Base-by-base conservation (phyloP, 1,284 basidiomycete species). In the Mycena sp. region DNA sequence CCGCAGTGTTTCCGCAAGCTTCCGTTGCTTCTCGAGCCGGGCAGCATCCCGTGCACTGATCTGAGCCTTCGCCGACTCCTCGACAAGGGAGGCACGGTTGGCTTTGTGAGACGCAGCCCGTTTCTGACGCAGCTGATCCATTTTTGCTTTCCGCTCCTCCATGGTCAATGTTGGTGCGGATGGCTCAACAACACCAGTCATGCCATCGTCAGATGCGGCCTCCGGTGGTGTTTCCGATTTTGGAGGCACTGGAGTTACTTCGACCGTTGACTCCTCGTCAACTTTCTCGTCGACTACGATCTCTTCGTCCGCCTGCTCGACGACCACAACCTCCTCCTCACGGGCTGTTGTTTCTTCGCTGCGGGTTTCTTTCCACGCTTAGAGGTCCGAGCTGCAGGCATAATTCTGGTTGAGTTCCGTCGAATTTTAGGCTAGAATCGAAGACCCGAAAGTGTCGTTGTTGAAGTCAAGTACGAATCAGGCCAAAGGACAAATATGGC, bases 1-100 rank as follows among this genome's bases (percentile, higher is more conserved):
- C 10, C 95, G 87, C 65, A 98, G 76, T n/a, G 84, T 88, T 76
- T 97, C 95, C 0, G 95, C 96, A 29, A 98, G 84, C 74, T 91
- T 93, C 56, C 90, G 88, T 76, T 97, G 94, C 71, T 92, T 87
- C 70, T 97, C 95, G 26, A 96, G 80, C 37, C 94, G 87, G 35
- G 90, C 89, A 0, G 89, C 80, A 67, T 97, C 95, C 37, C 92
- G 86, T 0, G 87, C 91, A 2, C 86, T 90, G 4, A 90, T 79
- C 72, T 93, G 93, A 9, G 88, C 81, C 71, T 87, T 92, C 32
- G 92, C 86, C 48, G 89, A 87, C 74, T 98, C 95, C 67, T 92
- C 89, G 17, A 96, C 82, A 23, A 98, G 81, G 10, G 94, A 92
- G 41, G 87, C 85, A 16, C 94, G 87, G 76, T 98, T 98, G 5